Conservation (phyloP, 2,329 filamentous ascomycete species). For the Aspergillus pseudoglaucus region DNA sequence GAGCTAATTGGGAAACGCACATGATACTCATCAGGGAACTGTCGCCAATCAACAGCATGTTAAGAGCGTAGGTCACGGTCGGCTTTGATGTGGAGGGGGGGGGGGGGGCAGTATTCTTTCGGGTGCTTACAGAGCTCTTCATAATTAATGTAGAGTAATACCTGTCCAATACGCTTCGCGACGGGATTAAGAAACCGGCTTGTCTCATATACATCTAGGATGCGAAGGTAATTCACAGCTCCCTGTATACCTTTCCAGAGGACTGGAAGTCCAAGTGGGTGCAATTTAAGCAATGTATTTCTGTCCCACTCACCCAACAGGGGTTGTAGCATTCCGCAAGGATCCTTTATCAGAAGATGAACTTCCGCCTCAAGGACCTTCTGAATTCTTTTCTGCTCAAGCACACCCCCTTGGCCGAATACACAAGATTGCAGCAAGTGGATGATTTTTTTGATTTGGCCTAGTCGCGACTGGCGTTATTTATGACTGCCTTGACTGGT, state of each 20-base stretch:
- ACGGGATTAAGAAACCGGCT: conserved; percentile 56
- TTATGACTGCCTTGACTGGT: neutral
- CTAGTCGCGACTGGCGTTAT: neutral
- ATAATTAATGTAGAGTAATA: conserved; percentile 5
- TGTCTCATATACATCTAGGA: conserved; percentile 55
- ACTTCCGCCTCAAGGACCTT: neutral
- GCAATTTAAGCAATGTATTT: conserved; percentile 1
- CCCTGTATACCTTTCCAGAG: conserved; percentile 4
- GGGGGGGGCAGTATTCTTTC: neutral
- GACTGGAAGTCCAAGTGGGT: conserved; percentile 4
- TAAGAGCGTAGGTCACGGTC: neutral
- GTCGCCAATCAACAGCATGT: neutral
- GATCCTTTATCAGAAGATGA: neutral
- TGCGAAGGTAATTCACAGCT: conserved; percentile 2
- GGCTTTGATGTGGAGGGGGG: neutral
- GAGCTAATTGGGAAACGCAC: neutral
- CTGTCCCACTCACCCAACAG: conserved; percentile 2
- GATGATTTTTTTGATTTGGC: neutral
- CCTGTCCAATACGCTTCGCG: conserved; percentile 1
- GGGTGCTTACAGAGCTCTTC: conserved; percentile 2
- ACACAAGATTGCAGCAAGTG: neutral
- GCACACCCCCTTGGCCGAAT: neutral
- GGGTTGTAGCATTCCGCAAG: conserved; percentile 54
- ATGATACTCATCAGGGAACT: neutral
- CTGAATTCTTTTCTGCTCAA: neutral